These are phyloP conservation scores for Boletus edulis DNA, from an alignment of 768 basidiomycete genomes.

Conservation along the genomic window DNA sequence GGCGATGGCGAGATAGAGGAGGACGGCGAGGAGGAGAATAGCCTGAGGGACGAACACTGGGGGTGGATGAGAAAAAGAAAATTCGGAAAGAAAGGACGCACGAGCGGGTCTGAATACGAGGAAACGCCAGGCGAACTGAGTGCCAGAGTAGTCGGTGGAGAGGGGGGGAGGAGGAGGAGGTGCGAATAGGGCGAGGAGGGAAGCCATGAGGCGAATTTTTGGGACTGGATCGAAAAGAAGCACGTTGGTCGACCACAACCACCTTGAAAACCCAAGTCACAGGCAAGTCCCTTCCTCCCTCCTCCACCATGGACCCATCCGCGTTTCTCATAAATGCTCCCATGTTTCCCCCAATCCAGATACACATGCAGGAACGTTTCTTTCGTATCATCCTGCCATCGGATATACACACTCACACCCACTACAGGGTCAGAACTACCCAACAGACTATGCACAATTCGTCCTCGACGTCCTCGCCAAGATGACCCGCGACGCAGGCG, in stretches of 20 bases:
- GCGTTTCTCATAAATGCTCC: conserved; percentile 12
- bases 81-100: conserved; percentile 27
- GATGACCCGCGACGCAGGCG: conserved; percentile 43
- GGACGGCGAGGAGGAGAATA: conserved; percentile 48
- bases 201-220: conserved; percentile 3
- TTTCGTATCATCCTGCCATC: not conserved
- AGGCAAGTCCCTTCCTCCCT: conserved; percentile 13
- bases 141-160: conserved; percentile 64
- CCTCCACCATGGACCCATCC: conserved; percentile 25
- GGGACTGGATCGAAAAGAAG: not conserved
- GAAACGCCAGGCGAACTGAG: conserved; percentile 70
- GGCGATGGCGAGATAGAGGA: conserved; percentile 56
- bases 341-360: conserved; percentile 24
- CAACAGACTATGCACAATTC: conserved; percentile 62
- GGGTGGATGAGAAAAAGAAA: not conserved
- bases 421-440: conserved; percentile 32
- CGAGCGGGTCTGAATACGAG: conserved; percentile 80
- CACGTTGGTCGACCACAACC: conserved; percentile 4
- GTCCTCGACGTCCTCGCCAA: conserved; percentile 54
- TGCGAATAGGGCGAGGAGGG: conserved; percentile 15
- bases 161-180: conserved; percentile 8
- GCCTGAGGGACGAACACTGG: conserved; percentile 68
- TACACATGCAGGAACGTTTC: conserved; percentile 32
- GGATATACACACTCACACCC: not conserved
- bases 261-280: conserved; percentile 8